Conservation (phyloP, 768 basidiomycete species). For the Trametopsis cervina region DNA sequence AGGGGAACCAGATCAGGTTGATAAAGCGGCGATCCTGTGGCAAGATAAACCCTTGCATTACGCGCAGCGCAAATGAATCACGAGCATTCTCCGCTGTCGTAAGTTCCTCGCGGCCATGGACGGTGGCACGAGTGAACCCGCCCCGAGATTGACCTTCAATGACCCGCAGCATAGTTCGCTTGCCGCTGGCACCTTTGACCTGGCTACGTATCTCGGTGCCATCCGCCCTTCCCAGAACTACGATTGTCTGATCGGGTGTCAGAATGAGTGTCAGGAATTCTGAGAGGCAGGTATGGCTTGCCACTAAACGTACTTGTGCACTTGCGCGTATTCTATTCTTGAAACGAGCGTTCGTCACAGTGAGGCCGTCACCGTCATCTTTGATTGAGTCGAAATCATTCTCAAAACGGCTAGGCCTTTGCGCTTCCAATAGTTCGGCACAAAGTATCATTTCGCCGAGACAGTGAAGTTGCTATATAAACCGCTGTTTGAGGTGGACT, state of each 20-base stretch:
- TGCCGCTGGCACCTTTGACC: slow-evolving; percentile 27
- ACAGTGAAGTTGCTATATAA: slow-evolving; percentile 25
- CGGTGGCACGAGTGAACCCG: slow-evolving; percentile 26
- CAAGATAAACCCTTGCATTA: slow-evolving; percentile 27
- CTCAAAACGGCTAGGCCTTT: slow-evolving; percentile 25
- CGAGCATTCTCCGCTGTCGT: slow-evolving; percentile 34
- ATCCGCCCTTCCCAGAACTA: slow-evolving; percentile 29
- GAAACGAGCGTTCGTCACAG: slow-evolving; percentile 33
- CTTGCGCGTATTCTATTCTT: slow-evolving; percentile 33
- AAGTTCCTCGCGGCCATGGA: slow-evolving; percentile 34
- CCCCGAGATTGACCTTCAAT: slow-evolving; percentile 16
- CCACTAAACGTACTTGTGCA: slow-evolving; percentile 28
- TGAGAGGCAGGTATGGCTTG: no score
- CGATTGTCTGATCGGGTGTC: no score
- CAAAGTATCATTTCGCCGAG: slow-evolving; percentile 27
- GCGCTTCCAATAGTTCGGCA: slow-evolving; percentile 26
- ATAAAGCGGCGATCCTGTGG: slow-evolving; percentile 30
- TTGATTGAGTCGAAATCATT: slow-evolving; percentile 29
- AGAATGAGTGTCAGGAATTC: no score
- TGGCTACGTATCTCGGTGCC: slow-evolving; percentile 28
- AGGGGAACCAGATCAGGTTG: slow-evolving; percentile 35
- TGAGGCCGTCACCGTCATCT: slow-evolving; percentile 23
- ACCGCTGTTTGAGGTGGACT: no score
- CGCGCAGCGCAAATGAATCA: slow-evolving; percentile 29
- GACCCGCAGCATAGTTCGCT: slow-evolving; percentile 29